Conservation (phyloP, 1,284 basidiomycete species). For the Fistulinella cinereoalba region DNA sequence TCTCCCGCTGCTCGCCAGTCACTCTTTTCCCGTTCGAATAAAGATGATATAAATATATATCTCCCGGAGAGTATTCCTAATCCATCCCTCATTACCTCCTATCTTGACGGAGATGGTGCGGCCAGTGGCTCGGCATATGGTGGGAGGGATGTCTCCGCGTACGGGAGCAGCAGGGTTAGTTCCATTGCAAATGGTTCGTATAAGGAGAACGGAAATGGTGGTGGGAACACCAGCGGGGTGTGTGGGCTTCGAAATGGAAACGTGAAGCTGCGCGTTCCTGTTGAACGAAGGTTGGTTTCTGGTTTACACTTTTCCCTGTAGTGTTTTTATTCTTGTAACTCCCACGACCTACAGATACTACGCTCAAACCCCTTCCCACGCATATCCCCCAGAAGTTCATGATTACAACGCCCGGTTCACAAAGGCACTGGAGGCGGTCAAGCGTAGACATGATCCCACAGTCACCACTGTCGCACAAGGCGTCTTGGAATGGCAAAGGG, state of each 20-base stretch:
- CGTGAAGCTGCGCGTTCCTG: constrained; percentile 68
- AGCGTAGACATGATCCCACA: constrained; percentile 94
- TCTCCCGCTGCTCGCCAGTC: constrained; percentile 67
- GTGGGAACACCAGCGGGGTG: constrained; percentile 39
- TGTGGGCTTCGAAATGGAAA: constrained; percentile 35
- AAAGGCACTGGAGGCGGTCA: constrained; percentile 84
- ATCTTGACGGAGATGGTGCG: constrained; percentile 23
- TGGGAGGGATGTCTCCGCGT: constrained; percentile 11
- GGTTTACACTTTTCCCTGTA: constrained; percentile 40
- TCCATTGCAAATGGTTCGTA: constrained; percentile 4
- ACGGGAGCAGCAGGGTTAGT: constrained; percentile 12
- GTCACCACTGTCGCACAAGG: constrained; percentile 97
- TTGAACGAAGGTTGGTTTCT: constrained; percentile 69
- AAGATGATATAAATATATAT: constrained; percentile 21
- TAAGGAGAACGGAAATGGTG: constrained; percentile 24
- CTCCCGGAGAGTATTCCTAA: constrained; percentile 73
- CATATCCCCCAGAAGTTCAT: constrained; percentile 90
- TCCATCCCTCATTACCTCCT: constrained; percentile 44
- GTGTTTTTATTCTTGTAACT: constrained; percentile 6
- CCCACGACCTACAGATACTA: constrained; percentile 69
- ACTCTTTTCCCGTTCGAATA: constrained; percentile 52
- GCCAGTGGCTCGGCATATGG: constrained; percentile 8
- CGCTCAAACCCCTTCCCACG: constrained; percentile 63
- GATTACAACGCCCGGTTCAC: constrained; percentile 96
- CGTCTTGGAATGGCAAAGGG: constrained; percentile 75